A percentile compares a stretch with the other conserved stretches of the same genome.
These are phyloP conservation scores for Lentinula raphanica DNA, from an alignment of 768 basidiomycete genomes.

Conservation along the genomic window DNA sequence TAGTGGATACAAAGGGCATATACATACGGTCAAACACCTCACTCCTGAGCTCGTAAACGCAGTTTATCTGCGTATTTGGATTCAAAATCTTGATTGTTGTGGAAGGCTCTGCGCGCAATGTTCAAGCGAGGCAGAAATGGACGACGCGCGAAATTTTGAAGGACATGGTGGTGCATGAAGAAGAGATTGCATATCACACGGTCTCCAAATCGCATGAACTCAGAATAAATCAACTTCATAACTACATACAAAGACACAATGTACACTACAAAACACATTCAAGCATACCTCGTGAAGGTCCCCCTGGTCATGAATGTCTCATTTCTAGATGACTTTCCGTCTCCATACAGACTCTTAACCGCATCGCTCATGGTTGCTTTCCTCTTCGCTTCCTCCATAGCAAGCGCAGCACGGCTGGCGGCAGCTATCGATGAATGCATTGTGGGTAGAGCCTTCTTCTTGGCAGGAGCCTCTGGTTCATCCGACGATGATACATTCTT, in stretches of 20 bases:
- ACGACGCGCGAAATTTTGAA: background rate
- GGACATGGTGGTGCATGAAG: conserved; percentile 1
- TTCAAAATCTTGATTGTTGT: conserved; percentile 21
- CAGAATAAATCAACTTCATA: no score
- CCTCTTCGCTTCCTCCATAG: conserved; percentile 77
- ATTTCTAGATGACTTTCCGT: conserved; percentile 54
- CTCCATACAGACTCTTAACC: conserved; percentile 75
- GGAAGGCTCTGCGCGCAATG: background rate
- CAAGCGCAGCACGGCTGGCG: conserved; percentile 67
- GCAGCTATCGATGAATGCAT: conserved; percentile 51
- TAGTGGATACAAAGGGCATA: conserved; percentile 17
- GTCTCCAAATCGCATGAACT: no score
- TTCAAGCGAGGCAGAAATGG: background rate
- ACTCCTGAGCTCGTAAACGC: conserved; percentile 59
- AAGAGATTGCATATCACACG: background rate
- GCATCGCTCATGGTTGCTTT: conserved; percentile 83
- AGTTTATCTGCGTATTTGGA: conserved; percentile 70
- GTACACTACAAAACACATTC: conserved; percentile 14
- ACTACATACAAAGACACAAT: background rate
- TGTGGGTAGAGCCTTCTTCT: conserved; percentile 45
- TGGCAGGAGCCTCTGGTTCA: conserved; percentile 33
- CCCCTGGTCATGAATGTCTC: conserved; percentile 91
- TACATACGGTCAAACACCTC: conserved; percentile 19
- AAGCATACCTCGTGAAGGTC: conserved; percentile 77
- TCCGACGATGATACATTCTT: conserved; percentile 34